Base-by-base conservation (phyloP, 2,329 filamentous ascomycete genomes). In the Blumeria hordei region DNA sequence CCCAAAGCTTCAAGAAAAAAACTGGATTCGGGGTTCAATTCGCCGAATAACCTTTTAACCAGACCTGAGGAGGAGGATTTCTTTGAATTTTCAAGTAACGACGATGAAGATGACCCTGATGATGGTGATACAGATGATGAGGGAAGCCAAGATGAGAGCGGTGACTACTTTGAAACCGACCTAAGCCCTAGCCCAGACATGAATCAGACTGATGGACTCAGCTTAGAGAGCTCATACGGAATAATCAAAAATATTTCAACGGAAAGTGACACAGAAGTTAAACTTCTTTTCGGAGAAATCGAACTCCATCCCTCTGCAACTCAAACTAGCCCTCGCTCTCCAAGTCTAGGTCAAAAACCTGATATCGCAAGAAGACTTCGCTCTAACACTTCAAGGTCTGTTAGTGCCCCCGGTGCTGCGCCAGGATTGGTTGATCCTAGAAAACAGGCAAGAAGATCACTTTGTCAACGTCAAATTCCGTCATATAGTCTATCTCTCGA, bases 281-380 rank as follows among this genome's bases (percentile, higher is more conserved):
- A 60, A 53, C 58, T 68, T 14, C 65, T 79, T 5, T 81, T 80
- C 64, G 77, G 75, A 8, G 74, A 79, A 56, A 63, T 78, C 41
- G 67, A 67, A 9, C 21, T 28, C 21, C 21, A 28, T 4, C 21
- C 21, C 21, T 28, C 21, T 28, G 21, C 4, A 28, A 28, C 21
- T 28, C 21, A 28, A 28, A 28, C 21, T n/a, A 81, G 76, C 59
- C 81, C 83, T 50, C 77, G 82, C 37, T 86, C 83, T 9, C 83
- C 84, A 1, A 88, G 83, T 59, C 83, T 84, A 1, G 69, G 85
- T 32, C 77, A 82, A 36, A 70, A 72, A 54, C 72, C 76, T 43
- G 67, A 78, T 34, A 76, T 78, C 35, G 66, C 69, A 57, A 70
- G 73, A 60, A 61, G 74, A 33, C 61, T 72, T 6, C 67, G 72